Conservation (phyloP, 2,329 filamentous ascomycete species). For the Penicillium sp. region DNA sequence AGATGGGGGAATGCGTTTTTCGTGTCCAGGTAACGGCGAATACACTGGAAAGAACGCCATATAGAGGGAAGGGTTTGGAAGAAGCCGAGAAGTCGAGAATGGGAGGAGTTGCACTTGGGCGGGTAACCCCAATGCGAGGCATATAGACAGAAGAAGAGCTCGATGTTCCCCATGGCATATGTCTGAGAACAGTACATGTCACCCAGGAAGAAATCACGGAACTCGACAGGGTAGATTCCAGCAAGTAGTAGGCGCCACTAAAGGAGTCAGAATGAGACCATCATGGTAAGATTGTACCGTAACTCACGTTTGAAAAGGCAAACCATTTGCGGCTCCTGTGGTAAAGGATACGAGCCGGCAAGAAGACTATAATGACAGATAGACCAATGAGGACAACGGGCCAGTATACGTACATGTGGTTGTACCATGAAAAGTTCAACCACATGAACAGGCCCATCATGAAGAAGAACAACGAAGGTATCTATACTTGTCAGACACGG, state of each 20-base stretch:
- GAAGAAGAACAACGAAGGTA: constrained; percentile 79
- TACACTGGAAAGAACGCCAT: constrained; percentile 85
- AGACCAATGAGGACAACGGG: constrained; percentile 74
- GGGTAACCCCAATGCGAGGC: constrained; percentile 71
- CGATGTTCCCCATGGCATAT: constrained; percentile 83
- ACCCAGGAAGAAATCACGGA: constrained; percentile 93
- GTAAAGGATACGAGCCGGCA: constrained; percentile 71
- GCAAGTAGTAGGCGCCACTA: constrained; percentile 82
- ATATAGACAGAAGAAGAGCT: constrained; percentile 93
- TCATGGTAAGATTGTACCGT: background rate
- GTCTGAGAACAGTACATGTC: constrained; percentile 97
- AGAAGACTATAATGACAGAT: constrained; percentile 64
- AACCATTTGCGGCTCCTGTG: constrained; percentile 79
- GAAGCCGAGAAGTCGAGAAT: constrained; percentile 82
- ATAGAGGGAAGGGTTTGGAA: constrained; percentile 78
- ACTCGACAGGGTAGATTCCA: constrained; percentile 88
- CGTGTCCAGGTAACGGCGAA: constrained; percentile 85
- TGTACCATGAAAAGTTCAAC: constrained; percentile 76
- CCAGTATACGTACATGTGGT: constrained; percentile 75
- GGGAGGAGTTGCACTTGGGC: constrained; percentile 73
- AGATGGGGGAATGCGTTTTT: constrained; percentile 86
- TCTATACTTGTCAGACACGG: constrained; percentile 41
- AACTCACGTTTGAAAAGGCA: constrained; percentile 75
- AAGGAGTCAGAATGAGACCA: constrained; percentile 14
- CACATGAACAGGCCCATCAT: constrained; percentile 74